Evolutionary conservation across 495 filamentous ascomycete genomes (phyloP).

Genomic region (Penicillium herquei): DNA sequence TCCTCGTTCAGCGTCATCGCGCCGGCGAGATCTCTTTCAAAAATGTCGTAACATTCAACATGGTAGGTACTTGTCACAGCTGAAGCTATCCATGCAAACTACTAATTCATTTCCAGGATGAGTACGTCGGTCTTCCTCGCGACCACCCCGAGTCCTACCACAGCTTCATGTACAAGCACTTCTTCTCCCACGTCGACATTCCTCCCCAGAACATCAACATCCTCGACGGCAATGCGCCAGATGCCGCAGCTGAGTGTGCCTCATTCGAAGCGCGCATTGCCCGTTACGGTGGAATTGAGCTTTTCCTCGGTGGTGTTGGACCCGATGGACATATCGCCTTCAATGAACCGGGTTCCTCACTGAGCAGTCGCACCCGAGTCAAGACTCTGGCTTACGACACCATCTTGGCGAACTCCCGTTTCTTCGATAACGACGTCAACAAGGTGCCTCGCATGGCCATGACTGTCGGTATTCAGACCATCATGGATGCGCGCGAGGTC

Average conservation of each 20-base stretch:
- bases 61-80: constrained; percentile 53
- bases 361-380: constrained; percentile 75
- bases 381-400: constrained; percentile 88
- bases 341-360: constrained; percentile 82
- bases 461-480: constrained; percentile 85
- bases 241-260: constrained; percentile 74
- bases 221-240: constrained; percentile 75
- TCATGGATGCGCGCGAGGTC: constrained; percentile 78
- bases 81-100: background rate
- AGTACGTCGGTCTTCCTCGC: constrained; percentile 79
- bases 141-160: constrained; percentile 85
- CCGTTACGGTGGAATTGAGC: constrained; percentile 72
- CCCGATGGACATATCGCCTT: constrained; percentile 88
- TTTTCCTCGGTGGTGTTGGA: constrained; percentile 83
- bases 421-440: constrained; percentile 70
- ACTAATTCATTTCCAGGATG: constrained; percentile 54
- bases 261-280: constrained; percentile 78
- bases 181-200: constrained; percentile 86
- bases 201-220: constrained; percentile 79
- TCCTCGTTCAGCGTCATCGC: constrained; percentile 72
- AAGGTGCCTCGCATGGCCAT: constrained; percentile 80
- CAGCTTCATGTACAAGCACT: constrained; percentile 88
- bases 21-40: constrained; percentile 78
- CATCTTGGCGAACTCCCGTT: constrained; percentile 79
- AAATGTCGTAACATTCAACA: constrained; percentile 89